Conservation (phyloP, 202 grass and related monocot genomes). For the Zizania palustris region DNA sequence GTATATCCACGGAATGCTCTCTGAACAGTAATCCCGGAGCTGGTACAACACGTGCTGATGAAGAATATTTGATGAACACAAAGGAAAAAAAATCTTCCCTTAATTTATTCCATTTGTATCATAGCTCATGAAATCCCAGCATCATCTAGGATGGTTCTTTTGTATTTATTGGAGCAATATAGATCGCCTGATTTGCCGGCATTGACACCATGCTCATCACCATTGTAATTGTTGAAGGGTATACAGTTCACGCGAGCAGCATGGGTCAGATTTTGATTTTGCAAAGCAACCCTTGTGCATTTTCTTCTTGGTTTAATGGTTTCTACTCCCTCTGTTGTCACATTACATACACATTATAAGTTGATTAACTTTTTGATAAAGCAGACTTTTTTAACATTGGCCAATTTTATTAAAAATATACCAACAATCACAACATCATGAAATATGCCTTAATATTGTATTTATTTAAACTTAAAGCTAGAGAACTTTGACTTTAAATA, state of each 20-base stretch:
- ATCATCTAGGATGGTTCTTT: slow-evolving; percentile 50
- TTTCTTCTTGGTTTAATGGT: slow-evolving; percentile 10
- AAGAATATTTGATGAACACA: slow-evolving; percentile 44
- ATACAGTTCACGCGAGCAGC: slow-evolving; percentile 46
- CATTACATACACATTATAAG: too few species aligned
- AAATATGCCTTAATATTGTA: too few species aligned
- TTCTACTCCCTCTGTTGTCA: too few species aligned
- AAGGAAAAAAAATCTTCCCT: slow-evolving; percentile 44
- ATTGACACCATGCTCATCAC: slow-evolving; percentile 47
- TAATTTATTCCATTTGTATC: slow-evolving; percentile 76
- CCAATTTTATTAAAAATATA: too few species aligned
- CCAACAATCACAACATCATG: too few species aligned
- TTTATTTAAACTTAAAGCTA: too few species aligned
- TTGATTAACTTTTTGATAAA: too few species aligned
- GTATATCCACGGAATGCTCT: slow-evolving; percentile 34
- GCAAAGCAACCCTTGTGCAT: slow-evolving; percentile 34
- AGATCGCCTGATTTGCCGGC: slow-evolving; percentile 53
- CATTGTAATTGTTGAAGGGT: slow-evolving; percentile 59
- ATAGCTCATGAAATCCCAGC: slow-evolving; percentile 63
- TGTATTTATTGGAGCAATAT: slow-evolving; percentile 58
- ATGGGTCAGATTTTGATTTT: slow-evolving; percentile 54
- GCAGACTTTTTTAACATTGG: too few species aligned
- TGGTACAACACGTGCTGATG: slow-evolving; percentile 36
- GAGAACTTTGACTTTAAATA: neutral
- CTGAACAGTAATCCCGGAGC: slow-evolving; percentile 30